A percentile compares a stretch with the other conserved stretches of the same genome.
phyloP scores from a whole-genome alignment of 805 yeast genomes.

The Spathaspora arborariae region DNA sequence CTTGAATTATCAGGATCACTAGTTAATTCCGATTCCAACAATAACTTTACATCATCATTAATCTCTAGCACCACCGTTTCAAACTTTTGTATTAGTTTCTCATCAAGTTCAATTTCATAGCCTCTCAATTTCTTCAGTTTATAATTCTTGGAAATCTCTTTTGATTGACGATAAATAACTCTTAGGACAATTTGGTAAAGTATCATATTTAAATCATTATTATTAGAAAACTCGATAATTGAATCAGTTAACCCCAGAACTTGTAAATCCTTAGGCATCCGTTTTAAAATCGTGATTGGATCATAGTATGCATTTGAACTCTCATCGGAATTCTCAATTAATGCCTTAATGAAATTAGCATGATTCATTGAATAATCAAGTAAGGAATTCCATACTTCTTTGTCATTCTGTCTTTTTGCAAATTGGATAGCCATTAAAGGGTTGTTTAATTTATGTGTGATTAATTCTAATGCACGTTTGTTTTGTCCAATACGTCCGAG shows the following conservation, averaged over 20 bases:
- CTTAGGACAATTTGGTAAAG: slow-evolving; percentile 52
- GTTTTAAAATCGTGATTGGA: slow-evolving; percentile 63
- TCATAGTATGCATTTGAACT: slow-evolving; percentile 42
- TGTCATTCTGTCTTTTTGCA: slow-evolving; percentile 63
- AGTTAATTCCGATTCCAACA: slow-evolving; percentile 1
- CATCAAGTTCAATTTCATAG: slow-evolving; percentile 19
- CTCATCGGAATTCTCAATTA: slow-evolving; percentile 66
- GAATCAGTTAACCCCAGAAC: slow-evolving; percentile 65
- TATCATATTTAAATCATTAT: slow-evolving; percentile 50
- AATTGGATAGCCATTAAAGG: slow-evolving; percentile 79
- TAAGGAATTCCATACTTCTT: slow-evolving; percentile 77
- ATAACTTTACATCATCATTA: neutral
- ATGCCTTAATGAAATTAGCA: slow-evolving; percentile 72
- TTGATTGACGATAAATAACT: slow-evolving; percentile 30
- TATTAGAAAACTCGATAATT: slow-evolving; percentile 56
- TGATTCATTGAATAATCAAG: slow-evolving; percentile 65
- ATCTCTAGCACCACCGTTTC: slow-evolving; percentile 19
- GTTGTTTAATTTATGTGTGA: slow-evolving; percentile 73
- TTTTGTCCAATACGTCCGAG: slow-evolving; percentile 81
- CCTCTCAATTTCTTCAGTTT: slow-evolving; percentile 23
- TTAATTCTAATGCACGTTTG: slow-evolving; percentile 68
- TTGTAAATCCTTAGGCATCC: slow-evolving; percentile 58
- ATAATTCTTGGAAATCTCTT: slow-evolving; percentile 20
- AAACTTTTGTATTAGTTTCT: slow-evolving; percentile 24
- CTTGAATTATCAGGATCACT: neutral